These are phyloP conservation scores for Physcomitrium patens DNA, from an alignment of 225 moss, liverwort and hornwort species.

Conservation along the genomic window DNA sequence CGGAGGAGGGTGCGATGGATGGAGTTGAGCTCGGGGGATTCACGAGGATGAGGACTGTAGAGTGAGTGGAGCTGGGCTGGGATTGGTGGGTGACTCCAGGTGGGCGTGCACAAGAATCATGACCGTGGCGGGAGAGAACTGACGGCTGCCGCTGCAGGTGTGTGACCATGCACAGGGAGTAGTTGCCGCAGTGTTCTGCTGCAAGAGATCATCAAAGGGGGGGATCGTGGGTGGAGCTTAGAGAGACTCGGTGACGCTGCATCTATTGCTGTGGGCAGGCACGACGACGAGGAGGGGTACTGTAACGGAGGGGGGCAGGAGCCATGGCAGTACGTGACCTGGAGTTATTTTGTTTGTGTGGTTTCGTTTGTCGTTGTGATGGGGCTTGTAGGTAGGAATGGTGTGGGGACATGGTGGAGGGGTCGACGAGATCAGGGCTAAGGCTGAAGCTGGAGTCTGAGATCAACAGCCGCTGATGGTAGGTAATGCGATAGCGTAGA, in stretches of 20 bases:
- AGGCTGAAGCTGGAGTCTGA: too few relatives aligned
- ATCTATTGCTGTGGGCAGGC: constrained; percentile 29
- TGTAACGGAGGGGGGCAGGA: neutral
- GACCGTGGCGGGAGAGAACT: constrained; percentile 5
- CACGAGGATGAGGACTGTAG: too few relatives aligned
- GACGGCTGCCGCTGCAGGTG: constrained; percentile 8
- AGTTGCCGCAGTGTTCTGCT: constrained; percentile 14
- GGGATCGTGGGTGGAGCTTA: constrained; percentile 21
- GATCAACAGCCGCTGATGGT: neutral
- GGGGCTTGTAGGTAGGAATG: neutral
- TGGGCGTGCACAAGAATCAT: constrained; percentile 21
- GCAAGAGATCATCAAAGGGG: constrained; percentile 7
- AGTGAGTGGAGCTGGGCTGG: constrained; percentile 6
- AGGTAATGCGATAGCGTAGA: neutral
- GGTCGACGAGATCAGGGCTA: too few relatives aligned
- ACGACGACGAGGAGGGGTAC: neutral
- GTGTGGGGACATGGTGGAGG: too few relatives aligned
- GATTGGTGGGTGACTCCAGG: neutral
- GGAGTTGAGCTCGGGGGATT: too few relatives aligned
- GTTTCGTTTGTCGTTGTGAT: neutral
- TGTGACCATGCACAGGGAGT: constrained; percentile 11
- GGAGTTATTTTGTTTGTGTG: neutral
- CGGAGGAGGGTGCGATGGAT: too few relatives aligned
- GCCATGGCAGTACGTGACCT: neutral
- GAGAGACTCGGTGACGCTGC: constrained; percentile 16